Evolutionary conservation across 2,329 filamentous ascomycete species (phyloP).

Genomic region (Plenodomus lindquistii): DNA sequence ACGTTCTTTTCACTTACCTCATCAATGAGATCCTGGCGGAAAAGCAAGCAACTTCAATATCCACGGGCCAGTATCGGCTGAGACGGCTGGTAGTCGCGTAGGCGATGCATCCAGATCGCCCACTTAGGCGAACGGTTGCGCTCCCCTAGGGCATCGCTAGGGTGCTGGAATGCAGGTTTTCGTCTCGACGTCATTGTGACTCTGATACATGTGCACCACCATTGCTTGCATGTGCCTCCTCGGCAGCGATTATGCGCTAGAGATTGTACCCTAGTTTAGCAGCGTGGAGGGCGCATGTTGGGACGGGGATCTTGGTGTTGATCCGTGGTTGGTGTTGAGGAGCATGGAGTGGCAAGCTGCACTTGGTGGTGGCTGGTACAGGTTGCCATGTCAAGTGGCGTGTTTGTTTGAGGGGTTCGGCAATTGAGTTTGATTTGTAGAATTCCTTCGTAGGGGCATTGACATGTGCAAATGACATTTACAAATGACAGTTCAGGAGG

Average conservation of each 20-base stretch:
- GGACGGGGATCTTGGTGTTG: conserved; percentile 3
- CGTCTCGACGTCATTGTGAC: conserved; percentile 38
- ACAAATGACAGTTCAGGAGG: background rate
- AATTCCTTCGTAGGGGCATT: background rate
- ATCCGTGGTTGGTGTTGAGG: conserved; percentile 6
- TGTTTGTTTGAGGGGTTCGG: conserved; percentile 8
- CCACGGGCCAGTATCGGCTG: background rate
- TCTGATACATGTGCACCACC: conserved; percentile 9
- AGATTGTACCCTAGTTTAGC: background rate
- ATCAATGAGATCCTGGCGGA: background rate
- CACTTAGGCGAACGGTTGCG: conserved; percentile 3
- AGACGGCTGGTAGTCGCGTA: background rate
- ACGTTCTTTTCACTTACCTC: background rate
- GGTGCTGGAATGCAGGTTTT: conserved; percentile 6
- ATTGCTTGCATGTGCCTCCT: conserved; percentile 7
- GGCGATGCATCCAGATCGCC: background rate
- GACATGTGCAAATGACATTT: background rate
- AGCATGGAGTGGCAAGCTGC: background rate
- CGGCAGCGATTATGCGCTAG: background rate
- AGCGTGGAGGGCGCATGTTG: background rate
- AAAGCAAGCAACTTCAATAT: conserved; percentile 4
- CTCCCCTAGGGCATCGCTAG: conserved; percentile 2
- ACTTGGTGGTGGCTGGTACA: background rate
- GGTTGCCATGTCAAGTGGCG: background rate
- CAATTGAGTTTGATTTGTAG: background rate